Percentiles rank a stretch among this genome's conserved stretches.
Conservation (phyloP, 1,284 basidiomycete species). For the Chalciporus sp. region DNA sequence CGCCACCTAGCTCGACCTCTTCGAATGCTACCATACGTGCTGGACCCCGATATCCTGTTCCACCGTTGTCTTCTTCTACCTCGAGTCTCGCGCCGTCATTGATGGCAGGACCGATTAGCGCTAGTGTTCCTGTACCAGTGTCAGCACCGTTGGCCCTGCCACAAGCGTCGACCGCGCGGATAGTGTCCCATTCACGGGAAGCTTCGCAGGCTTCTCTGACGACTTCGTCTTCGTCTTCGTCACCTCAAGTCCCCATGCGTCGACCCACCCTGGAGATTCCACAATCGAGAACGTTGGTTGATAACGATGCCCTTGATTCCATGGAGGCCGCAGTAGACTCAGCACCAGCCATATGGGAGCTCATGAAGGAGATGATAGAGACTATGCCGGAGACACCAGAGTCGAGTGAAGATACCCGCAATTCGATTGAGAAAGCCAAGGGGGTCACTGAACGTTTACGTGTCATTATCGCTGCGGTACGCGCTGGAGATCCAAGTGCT, state of each 20-base stretch:
- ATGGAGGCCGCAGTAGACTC: slow-evolving; percentile 68
- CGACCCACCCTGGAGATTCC: slow-evolving; percentile 46
- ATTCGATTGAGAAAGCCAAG: slow-evolving; percentile 57
- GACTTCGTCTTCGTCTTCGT: slow-evolving; percentile 45
- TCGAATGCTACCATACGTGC: slow-evolving; percentile 47
- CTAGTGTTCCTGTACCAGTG: slow-evolving; percentile 13
- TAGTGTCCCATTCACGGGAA: slow-evolving; percentile 52
- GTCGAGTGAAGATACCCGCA: slow-evolving; percentile 44
- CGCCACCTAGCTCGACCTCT: slow-evolving; percentile 25
- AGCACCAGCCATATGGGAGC: slow-evolving; percentile 73
- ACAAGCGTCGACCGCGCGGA: slow-evolving; percentile 16
- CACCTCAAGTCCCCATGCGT: slow-evolving; percentile 39
- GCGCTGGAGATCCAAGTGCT: slow-evolving; percentile 46
- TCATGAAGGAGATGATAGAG: slow-evolving; percentile 62
- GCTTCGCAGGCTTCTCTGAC: slow-evolving; percentile 58
- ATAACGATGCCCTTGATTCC: slow-evolving; percentile 69
- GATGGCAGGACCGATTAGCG: slow-evolving; percentile 3
- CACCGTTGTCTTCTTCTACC: slow-evolving; percentile 28
- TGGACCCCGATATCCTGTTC: slow-evolving; percentile 43
- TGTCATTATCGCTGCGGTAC: slow-evolving; percentile 53
- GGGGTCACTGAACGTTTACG: slow-evolving; percentile 58
- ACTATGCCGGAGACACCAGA: slow-evolving; percentile 42
- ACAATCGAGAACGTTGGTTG: slow-evolving; percentile 58
- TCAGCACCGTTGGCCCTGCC: slow-evolving; percentile 19
- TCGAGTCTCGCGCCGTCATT: slow-evolving; percentile 19